These are phyloP conservation scores for Thamnidium elegans DNA, from an alignment of 192 early-diverging fungal genomes.

Conservation along the genomic window DNA sequence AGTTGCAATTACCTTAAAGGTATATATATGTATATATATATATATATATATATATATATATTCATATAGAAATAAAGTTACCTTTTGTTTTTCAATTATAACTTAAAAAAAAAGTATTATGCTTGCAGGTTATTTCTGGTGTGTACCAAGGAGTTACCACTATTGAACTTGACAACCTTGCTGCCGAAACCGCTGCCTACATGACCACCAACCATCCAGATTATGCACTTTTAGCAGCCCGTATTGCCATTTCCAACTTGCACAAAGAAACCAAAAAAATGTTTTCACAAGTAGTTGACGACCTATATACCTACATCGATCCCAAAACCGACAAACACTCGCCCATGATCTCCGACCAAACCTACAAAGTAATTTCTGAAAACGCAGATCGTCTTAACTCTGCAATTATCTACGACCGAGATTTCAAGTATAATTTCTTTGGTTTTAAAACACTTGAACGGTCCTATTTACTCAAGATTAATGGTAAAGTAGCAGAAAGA, in stretches of 20 bases:
- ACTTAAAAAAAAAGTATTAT: not conserved
- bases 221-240: constrained; percentile 95
- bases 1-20: constrained; percentile 92
- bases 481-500: constrained; percentile 84
- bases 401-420: constrained; percentile 96
- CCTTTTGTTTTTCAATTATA: constrained; percentile 3
- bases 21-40: too few species aligned
- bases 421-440: constrained; percentile 98
- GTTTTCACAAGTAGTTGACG: constrained; percentile 83
- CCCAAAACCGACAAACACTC: constrained; percentile 84
- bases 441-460: constrained; percentile 99
- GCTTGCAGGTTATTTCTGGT: constrained; percentile 63
- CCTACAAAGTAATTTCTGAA: constrained; percentile 62
- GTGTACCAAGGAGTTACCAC: constrained; percentile 88
- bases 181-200: constrained; percentile 87
- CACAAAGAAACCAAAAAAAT: constrained; percentile 84
- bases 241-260: constrained; percentile 96
- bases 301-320: constrained; percentile 84
- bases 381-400: constrained; percentile 86
- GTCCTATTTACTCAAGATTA: constrained; percentile 87
- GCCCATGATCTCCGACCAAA: constrained; percentile 88
- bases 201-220: constrained; percentile 96
- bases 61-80: too few species aligned
- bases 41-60: too few species aligned
- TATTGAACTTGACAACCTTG: constrained; percentile 84